phyloP scores from a whole-genome alignment of 2,329 filamentous ascomycete genomes.

The Pseudogymnoascus sp. region DNA sequence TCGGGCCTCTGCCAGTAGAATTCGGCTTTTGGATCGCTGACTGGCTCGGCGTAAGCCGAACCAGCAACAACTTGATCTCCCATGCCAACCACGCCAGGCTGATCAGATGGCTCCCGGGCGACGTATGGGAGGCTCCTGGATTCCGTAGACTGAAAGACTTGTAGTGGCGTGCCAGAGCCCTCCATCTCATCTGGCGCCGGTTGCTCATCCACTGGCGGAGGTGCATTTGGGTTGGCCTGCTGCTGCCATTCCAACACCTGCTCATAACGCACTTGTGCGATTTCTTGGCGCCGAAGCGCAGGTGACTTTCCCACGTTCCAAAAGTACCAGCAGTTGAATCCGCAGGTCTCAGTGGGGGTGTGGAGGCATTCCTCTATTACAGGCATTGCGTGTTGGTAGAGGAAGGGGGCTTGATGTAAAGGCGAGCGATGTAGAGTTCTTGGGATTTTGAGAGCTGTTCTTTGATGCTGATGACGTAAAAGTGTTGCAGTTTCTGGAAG shows the following conservation, averaged over 20 bases:
- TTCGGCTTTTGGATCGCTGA: too few species aligned
- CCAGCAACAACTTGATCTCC: neutral
- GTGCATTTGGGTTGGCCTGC: neutral
- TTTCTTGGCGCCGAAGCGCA: neutral
- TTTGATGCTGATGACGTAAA: neutral
- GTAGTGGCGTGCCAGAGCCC: neutral
- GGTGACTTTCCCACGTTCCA: neutral
- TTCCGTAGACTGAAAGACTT: neutral
- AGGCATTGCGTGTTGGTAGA: neutral
- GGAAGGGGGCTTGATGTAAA: neutral
- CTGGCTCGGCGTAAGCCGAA: neutral
- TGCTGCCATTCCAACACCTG: neutral
- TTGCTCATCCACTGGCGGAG: neutral
- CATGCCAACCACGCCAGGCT: neutral
- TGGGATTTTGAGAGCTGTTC: neutral
- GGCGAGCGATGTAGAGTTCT: too few species aligned
- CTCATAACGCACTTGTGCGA: neutral
- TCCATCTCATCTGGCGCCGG: neutral
- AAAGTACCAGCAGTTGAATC: neutral
- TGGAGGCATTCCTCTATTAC: neutral
- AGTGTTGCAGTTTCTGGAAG: neutral
- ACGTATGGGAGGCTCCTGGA: neutral
- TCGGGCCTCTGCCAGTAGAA: neutral
- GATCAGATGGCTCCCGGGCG: neutral
- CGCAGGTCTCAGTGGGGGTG: neutral